Base-by-base conservation (phyloP, 2,329 filamentous ascomycete species). In the Neofusicoccum kwambonambiense region DNA sequence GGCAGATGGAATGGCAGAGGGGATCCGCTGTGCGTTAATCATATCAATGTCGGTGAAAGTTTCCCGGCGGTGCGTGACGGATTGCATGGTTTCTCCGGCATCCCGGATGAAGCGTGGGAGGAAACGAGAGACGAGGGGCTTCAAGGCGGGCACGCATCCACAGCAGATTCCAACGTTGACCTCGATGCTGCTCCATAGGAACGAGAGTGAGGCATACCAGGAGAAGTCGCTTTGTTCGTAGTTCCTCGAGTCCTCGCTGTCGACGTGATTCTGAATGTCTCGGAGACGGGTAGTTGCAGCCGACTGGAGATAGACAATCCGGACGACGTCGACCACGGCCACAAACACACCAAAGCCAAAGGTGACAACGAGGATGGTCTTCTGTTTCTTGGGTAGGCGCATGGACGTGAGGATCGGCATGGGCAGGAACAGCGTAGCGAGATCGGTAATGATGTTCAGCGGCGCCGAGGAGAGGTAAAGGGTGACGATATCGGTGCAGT, bases 121-220 rank as follows among this genome's bases (percentile, higher is more conserved):
- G 64, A 88, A 82, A 11, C 84, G 80, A 45, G 91, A 86, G 64
- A 94, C 88, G 6, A 98, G 81, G 1, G 94, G 93, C 74, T 97
- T 97, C 67, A 97, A 80, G 0, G 90, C 94, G 8, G 94, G 94
- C n/a, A 97, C 90, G 71, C 93, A 97, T 47, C 90, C 93, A 73
- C 92, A 96, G 68, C 93, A 89, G 70, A 97, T 93, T 17, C 92
- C 93, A 1, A 96, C 83, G 69, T 96, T 95, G 72, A 97, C 92
- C 76, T 97, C 93, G 62, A 97, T 88, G 12, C 90, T 90, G 15
- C 91, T 94, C 94, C 93, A 98, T 91, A 97, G 94, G 73, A 96
- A 89, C 0, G 92, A 91, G 4, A 93, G 79, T 0, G 91, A 92
- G 0, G 91, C 91, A 73, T 94, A 93, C 88, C 84, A 87, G 42